phyloP scores from a whole-genome alignment of 805 yeast species.

The Peterozyma xylosa region DNA sequence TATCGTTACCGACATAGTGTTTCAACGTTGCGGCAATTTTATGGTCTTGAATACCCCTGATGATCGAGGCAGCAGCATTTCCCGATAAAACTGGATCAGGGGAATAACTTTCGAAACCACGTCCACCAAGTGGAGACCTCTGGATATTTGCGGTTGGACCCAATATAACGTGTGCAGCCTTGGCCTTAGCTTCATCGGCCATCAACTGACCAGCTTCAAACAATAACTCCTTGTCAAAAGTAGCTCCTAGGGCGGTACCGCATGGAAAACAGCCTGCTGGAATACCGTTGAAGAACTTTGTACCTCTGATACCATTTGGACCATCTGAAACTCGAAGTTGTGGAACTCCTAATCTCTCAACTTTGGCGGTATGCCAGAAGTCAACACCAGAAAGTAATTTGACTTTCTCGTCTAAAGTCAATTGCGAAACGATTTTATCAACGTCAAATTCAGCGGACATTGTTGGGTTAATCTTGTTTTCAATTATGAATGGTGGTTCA shows the following conservation, averaged over 20 bases:
- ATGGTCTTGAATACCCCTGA: conserved; percentile 46
- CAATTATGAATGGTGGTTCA: too few relatives aligned
- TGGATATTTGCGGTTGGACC: conserved; percentile 32
- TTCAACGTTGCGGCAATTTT: conserved; percentile 50
- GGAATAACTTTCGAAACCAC: conserved; percentile 34
- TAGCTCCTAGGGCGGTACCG: conserved; percentile 38
- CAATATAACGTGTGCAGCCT: conserved; percentile 31
- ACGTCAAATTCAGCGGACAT: conserved; percentile 1
- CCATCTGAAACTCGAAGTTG: conserved; percentile 33
- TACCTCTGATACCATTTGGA: conserved; percentile 42
- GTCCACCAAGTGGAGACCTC: conserved; percentile 37
- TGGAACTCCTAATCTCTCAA: conserved; percentile 28
- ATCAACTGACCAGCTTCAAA: conserved; percentile 30
- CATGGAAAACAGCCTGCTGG: conserved; percentile 39
- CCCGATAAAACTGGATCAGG: conserved; percentile 40
- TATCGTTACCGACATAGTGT: conserved; percentile 59
- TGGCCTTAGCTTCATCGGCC: conserved; percentile 34
- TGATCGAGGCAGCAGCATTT: conserved; percentile 34
- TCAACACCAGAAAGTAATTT: conserved; percentile 24
- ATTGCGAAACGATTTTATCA: conserved; percentile 11
- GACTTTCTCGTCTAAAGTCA: conserved; percentile 23
- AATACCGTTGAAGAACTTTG: conserved; percentile 28
- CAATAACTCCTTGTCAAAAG: conserved; percentile 32
- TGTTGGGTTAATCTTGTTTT: too few relatives aligned
- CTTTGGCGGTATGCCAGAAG: conserved; percentile 31